A percentile compares a stretch with the other conserved stretches of the same genome.
Conservation (phyloP, 352 stramenopile genomes). For the Plasmopara viticola region DNA sequence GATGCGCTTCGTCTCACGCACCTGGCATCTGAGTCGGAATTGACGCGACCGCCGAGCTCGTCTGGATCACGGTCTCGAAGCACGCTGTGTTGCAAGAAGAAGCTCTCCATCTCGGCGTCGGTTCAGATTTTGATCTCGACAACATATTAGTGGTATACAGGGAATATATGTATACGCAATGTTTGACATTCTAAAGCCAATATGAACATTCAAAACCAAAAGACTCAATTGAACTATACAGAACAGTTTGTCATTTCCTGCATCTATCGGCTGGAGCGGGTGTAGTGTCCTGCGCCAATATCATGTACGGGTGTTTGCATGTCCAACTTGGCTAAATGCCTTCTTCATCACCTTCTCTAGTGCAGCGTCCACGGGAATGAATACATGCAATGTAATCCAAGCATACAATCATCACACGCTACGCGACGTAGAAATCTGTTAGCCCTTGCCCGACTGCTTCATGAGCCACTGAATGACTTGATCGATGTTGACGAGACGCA, state of each 20-base stretch:
- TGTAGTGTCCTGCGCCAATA: neutral
- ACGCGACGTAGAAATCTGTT: conserved; percentile 21
- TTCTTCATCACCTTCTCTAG: conserved; percentile 16
- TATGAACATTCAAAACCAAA: no score
- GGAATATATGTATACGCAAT: no score
- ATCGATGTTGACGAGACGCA: conserved; percentile 96
- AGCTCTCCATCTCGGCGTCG: conserved; percentile 55
- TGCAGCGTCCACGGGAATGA: conserved; percentile 2
- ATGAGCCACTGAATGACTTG: conserved; percentile 97
- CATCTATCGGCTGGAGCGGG: neutral
- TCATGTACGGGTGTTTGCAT: conserved; percentile 3
- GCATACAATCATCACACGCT: conserved; percentile 1
- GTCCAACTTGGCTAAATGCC: conserved; percentile 9
- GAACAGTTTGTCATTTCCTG: neutral
- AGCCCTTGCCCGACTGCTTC: conserved; percentile 89
- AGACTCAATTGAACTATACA: no score
- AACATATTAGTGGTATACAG: conserved; percentile 8
- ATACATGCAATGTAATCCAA: conserved; percentile 4
- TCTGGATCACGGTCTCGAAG: conserved; percentile 66
- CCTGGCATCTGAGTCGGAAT: conserved; percentile 76
- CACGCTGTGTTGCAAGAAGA: conserved; percentile 74
- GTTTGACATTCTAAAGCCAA: no score
- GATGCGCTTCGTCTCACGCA: conserved; percentile 6
- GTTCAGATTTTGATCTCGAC: conserved; percentile 6
- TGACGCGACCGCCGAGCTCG: conserved; percentile 41